These are phyloP conservation scores for Phaeosphaeria sp. DNA, from an alignment of 2,329 filamentous ascomycete species.

Conservation along the genomic window DNA sequence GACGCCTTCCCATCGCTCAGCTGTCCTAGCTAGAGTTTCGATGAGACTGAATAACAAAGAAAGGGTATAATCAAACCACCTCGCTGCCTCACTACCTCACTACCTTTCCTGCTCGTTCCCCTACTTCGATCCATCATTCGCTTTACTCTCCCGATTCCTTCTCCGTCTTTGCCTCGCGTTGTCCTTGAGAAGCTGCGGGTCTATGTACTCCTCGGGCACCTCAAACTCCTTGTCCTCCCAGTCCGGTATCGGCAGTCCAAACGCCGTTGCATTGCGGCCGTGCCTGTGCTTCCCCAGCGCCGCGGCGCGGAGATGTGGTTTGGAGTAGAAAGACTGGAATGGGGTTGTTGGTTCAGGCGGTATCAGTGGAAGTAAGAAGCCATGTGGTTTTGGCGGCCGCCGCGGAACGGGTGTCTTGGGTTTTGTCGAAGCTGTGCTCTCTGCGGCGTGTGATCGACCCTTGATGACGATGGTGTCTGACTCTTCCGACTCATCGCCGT, in stretches of 20 bases:
- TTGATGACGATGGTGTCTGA: constrained; percentile 34
- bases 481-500: constrained; percentile 46
- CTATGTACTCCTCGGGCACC: constrained; percentile 71
- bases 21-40: no score
- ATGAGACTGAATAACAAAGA: no score
- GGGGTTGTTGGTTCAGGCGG: constrained; percentile 59
- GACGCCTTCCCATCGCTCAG: no score
- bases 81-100: no score
- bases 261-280: constrained; percentile 75
- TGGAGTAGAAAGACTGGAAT: constrained; percentile 87
- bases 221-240: constrained; percentile 74
- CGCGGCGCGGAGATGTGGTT: constrained; percentile 78
- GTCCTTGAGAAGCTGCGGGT: constrained; percentile 55
- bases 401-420: constrained; percentile 43
- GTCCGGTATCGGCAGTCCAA: constrained; percentile 82
- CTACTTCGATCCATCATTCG: background rate
- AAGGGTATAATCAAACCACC: background rate
- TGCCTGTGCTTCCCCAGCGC: constrained; percentile 77
- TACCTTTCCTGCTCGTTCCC: no score
- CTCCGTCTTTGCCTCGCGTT: constrained; percentile 69
- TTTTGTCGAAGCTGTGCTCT: constrained; percentile 52
- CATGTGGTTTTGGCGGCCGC: constrained; percentile 40
- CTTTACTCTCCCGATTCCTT: constrained; percentile 60
- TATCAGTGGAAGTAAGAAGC: constrained; percentile 35
- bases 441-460: background rate